Percentiles rank a stretch among this genome's conserved stretches.
phyloP scores from a whole-genome alignment of 2,329 filamentous ascomycete genomes.

The Exophiala viscosa region DNA sequence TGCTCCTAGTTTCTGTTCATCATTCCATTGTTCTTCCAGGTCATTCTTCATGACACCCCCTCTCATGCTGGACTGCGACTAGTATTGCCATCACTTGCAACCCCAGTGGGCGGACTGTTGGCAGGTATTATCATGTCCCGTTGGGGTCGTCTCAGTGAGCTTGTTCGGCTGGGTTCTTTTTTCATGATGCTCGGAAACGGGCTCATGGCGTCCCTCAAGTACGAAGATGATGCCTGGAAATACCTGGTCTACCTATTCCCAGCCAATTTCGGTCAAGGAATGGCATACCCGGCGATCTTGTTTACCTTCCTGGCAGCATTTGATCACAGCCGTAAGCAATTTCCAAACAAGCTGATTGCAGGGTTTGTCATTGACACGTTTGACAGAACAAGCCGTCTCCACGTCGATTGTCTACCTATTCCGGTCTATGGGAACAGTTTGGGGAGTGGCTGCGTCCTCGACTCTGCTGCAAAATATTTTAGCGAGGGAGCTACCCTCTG shows the following conservation, averaged over 20 bases:
- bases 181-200: constrained; percentile 46
- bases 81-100: constrained; percentile 45
- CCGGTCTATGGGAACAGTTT: constrained; percentile 60
- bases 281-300: constrained; percentile 48
- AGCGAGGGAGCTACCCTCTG: constrained; percentile 51
- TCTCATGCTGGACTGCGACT: constrained; percentile 44
- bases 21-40: constrained; percentile 44
- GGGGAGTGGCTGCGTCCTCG: constrained; percentile 61
- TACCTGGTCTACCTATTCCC: constrained; percentile 45
- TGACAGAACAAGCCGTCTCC: constrained; percentile 58
- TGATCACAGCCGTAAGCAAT: constrained; percentile 53
- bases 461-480: constrained; percentile 62
- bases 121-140: constrained; percentile 48
- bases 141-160: constrained; percentile 42
- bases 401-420: constrained; percentile 63
- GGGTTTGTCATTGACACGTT: neutral
- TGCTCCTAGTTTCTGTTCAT: constrained; percentile 45
- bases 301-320: constrained; percentile 63
- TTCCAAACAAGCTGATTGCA: no score
- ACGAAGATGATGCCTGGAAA: constrained; percentile 44
- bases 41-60: constrained; percentile 41
- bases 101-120: constrained; percentile 43
- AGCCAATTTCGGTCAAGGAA: constrained; percentile 46
- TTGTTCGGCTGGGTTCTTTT: constrained; percentile 40
- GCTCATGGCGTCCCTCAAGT: constrained; percentile 40